Conservation (phyloP, 352 stramenopile genomes). For the Lagenidium giganteum region DNA sequence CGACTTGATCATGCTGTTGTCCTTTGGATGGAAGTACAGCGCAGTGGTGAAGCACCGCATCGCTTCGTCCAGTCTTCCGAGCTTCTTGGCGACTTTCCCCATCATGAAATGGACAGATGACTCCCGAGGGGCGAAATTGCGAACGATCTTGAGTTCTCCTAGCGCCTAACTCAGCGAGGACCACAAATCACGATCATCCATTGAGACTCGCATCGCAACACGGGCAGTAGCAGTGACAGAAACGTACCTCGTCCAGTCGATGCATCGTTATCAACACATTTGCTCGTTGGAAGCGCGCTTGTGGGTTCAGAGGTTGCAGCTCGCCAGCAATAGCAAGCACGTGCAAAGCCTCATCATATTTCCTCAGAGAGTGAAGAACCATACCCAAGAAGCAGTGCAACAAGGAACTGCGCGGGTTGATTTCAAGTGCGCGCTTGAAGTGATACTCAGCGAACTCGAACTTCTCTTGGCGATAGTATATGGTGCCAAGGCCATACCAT, state of each 20-base stretch:
- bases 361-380: constrained; percentile 90
- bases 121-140: constrained; percentile 93
- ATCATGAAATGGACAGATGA: constrained; percentile 96
- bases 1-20: constrained; percentile 95
- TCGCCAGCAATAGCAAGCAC: constrained; percentile 85
- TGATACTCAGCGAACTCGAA: constrained; percentile 97
- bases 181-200: background rate
- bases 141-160: constrained; percentile 88
- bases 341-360: constrained; percentile 87
- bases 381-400: constrained; percentile 96
- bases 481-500: constrained; percentile 91
- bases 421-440: constrained; percentile 90
- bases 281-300: constrained; percentile 92
- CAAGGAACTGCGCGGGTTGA: constrained; percentile 93
- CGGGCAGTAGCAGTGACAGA: background rate
- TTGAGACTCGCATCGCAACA: background rate
- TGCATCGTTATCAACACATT: constrained; percentile 94
- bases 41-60: constrained; percentile 96
- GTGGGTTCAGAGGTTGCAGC: constrained; percentile 91
- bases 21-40: constrained; percentile 96
- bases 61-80: constrained; percentile 89
- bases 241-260: constrained; percentile 75
- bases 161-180: constrained; percentile 48
- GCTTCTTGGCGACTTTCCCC: constrained; percentile 90
- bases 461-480: constrained; percentile 98